Conservation (phyloP, 2,329 filamentous ascomycete species). For the Gnomoniopsis smithogilvyi region DNA sequence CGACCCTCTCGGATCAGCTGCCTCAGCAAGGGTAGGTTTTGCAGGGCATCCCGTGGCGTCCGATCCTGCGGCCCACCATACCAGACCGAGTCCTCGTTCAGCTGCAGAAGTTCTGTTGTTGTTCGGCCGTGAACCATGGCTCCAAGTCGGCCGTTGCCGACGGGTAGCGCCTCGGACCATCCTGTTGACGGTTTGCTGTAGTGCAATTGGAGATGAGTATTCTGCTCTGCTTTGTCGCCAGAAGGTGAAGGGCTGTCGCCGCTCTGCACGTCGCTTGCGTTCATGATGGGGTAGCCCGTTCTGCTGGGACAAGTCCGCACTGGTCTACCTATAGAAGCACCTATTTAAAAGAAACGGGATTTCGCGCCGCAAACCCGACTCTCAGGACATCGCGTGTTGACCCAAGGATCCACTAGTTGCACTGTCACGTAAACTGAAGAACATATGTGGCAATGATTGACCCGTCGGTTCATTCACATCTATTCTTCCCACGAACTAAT, state of each 20-base stretch:
- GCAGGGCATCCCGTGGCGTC: slow-evolving; percentile 34
- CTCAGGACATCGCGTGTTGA: neutral
- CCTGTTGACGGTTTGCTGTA: slow-evolving; percentile 27
- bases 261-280: neutral
- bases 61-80: slow-evolving; percentile 42
- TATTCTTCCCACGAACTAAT: slow-evolving; percentile 5
- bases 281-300: neutral
- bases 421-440: neutral
- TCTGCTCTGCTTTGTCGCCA: neutral
- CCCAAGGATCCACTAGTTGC: neutral
- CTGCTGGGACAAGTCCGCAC: neutral
- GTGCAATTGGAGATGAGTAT: slow-evolving; percentile 21
- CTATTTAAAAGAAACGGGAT: neutral
- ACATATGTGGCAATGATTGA: neutral
- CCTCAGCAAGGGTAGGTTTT: slow-evolving; percentile 35
- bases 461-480: slow-evolving; percentile 8
- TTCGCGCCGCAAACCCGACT: slow-evolving; percentile 8
- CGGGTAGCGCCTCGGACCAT: slow-evolving; percentile 38
- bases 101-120: slow-evolving; percentile 37
- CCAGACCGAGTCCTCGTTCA: slow-evolving; percentile 48
- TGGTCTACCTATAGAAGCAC: too few species aligned
- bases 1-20: slow-evolving; percentile 36
- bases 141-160: slow-evolving; percentile 44
- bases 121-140: slow-evolving; percentile 44
- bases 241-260: neutral